Conservation (phyloP, 2,329 filamentous ascomycete genomes). For the Ophiostoma ulmi region DNA sequence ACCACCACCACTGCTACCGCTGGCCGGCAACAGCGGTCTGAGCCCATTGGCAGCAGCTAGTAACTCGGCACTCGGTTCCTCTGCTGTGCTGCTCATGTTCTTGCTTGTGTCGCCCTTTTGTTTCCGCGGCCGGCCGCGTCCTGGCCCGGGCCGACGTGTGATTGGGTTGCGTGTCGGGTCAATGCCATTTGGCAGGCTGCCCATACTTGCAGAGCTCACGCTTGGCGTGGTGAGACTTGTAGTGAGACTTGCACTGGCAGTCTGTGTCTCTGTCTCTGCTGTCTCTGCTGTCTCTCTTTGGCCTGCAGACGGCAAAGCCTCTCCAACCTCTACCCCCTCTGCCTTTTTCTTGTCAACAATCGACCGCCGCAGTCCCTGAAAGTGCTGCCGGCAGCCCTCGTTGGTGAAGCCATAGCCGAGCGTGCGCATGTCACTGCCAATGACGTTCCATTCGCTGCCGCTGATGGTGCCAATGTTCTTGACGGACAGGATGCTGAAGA, state of each 20-base stretch:
- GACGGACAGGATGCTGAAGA: conserved; percentile 57
- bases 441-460: conserved; percentile 57
- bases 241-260: background rate
- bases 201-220: no score
- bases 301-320: background rate
- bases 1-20: background rate
- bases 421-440: conserved; percentile 56
- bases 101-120: background rate
- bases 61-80: conserved; percentile 16
- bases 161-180: conserved; percentile 55
- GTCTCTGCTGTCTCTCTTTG: background rate
- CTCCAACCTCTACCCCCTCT: background rate
- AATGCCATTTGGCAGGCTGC: conserved; percentile 32
- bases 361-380: conserved; percentile 46
- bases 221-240: conserved; percentile 13
- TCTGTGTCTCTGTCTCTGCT: conserved; percentile 26
- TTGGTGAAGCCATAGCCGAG: conserved; percentile 60
- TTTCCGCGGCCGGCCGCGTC: conserved; percentile 47
- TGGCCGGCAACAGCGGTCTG: background rate
- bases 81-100: conserved; percentile 17
- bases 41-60: conserved; percentile 7
- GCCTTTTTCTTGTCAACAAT: conserved; percentile 26
- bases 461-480: conserved; percentile 61
- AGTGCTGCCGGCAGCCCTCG: conserved; percentile 61
- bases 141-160: conserved; percentile 55